Conservation (phyloP, 2,329 filamentous ascomycete species). For the Aureobasidium sp. region DNA sequence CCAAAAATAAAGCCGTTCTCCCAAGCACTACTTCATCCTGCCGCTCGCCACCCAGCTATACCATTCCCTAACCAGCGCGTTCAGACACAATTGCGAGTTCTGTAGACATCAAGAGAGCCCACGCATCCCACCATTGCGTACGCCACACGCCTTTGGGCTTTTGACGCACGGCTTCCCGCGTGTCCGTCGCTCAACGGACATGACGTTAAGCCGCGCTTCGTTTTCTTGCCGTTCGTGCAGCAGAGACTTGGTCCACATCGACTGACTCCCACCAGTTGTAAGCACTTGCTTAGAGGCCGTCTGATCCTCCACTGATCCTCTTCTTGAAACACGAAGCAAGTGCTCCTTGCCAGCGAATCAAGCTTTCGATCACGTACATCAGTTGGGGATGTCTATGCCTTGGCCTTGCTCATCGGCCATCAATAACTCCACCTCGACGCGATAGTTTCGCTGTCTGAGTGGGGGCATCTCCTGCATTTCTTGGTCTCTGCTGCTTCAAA, state of each 20-base stretch:
- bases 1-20: neutral
- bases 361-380: slow-evolving; percentile 11
- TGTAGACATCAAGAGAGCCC: neutral
- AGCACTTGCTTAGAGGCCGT: neutral
- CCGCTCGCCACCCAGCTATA: slow-evolving; percentile 2
- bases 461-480: neutral
- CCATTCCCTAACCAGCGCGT: neutral
- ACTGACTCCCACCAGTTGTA: neutral
- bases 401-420: neutral
- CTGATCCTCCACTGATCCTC: neutral
- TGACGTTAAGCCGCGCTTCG: neutral
- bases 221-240: slow-evolving; percentile 6
- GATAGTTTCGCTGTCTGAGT: neutral
- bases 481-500: neutral
- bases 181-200: slow-evolving; percentile 3
- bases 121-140: neutral
- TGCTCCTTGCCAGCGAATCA: neutral
- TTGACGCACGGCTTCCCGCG: slow-evolving; percentile 1
- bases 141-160: neutral
- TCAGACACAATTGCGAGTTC: neutral
- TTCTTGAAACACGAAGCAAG: neutral
- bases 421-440: neutral
- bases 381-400: neutral
- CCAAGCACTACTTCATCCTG: neutral
- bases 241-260: slow-evolving; percentile 4